Base-by-base conservation (phyloP, 495 filamentous ascomycete genomes). In the Clavariopsis aquatica region DNA sequence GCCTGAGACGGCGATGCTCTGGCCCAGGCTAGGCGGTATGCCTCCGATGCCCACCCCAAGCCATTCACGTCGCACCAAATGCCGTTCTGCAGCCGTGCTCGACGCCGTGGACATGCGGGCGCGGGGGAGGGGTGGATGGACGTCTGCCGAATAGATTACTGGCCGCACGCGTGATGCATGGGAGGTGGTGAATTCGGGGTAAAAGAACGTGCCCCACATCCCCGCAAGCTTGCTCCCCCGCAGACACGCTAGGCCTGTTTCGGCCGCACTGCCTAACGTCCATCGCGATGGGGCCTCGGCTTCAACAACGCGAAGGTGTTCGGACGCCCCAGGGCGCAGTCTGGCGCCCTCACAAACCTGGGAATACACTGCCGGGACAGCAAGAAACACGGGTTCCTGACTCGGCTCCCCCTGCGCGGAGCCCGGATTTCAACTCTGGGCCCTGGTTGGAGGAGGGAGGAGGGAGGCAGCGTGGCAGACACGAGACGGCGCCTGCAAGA, bases 91-190 rank as follows among this genome's bases (percentile, higher is more conserved):
- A 9, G n/a, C 38, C 13, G n/a, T 43, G 6, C 38, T 43, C 3
- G 38, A 43, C 38, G 6, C 9, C 38, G 38, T 43, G 6, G 9
- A 43, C 38, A n/a, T 17, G 49, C 38, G 38, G 4, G 52, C 26
- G 55, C 8, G 20, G 5, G 31, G 34, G 62, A 65, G 63, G 49
- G 57, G 62, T 60, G 52, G 56, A 58, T 20, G 57, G 54, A 66
- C 63, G 60, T 66, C 63, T 66, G 63, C 63, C 63, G 63, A 56
- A 23, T 60, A 60, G 19, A 66, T 66, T 56, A 27, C 17, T 47
- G 31, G 24, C 19, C 41, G 43, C 20, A 29, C 41, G 43, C 20
- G 31, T 57, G 62, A 65, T 28, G 5, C 12, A 22, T 20, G 4
- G 27, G 17, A 26, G 2, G 2, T 23, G 15, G 38, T 19, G 20